Evolutionary conservation across 495 filamentous ascomycete species (phyloP), one percentile per base, ranked within the genome.

Genomic region (Xylaria castorea): DNA sequence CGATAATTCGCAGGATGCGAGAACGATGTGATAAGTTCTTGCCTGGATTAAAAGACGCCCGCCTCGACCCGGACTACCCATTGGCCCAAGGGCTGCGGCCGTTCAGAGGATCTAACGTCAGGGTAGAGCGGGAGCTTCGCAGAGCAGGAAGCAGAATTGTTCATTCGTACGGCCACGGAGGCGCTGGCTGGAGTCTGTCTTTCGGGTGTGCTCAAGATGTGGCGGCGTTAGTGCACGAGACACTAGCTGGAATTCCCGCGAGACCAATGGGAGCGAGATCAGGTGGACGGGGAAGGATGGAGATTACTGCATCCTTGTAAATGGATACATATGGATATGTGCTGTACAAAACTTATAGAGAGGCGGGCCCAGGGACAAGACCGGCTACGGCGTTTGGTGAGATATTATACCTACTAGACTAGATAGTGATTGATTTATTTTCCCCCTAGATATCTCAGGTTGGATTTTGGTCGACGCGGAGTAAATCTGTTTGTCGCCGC

Each of bases 141-240:
- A 70, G 75, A 55, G 71, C 74, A 42, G 70, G 75, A 8, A 76
- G 76, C 74, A 78, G 66, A 30, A 83, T 87, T 67, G 79, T 88
- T 18, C 86, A 87, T 72, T 80, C 79, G 1, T 88, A 88, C 71
- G 86, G 85, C 7, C 86, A 87, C 62, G 84, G 85, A 1, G 84
- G 82, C 8, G 80, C 82, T 12, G 85, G 85, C 9, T 87, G 84
- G 85, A 82, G 78, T 55, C 66, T 87, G 60, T 75, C 80, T 0
- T 86, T 85, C 73, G 85, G 85, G 0, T 83, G 83, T 72, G 83
- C 83, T 11, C 74, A 74, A 32, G 83, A 85, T 60, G 80, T 83
- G 14, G 75, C 71, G 20, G 73, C 63, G 51, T 73, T 84, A 27
- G 80, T 84, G 12, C 77, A 82, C 40, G 82, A 82, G 42, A 77